Base-by-base conservation (phyloP, 768 basidiomycete genomes). In the Leccinum obscurum region DNA sequence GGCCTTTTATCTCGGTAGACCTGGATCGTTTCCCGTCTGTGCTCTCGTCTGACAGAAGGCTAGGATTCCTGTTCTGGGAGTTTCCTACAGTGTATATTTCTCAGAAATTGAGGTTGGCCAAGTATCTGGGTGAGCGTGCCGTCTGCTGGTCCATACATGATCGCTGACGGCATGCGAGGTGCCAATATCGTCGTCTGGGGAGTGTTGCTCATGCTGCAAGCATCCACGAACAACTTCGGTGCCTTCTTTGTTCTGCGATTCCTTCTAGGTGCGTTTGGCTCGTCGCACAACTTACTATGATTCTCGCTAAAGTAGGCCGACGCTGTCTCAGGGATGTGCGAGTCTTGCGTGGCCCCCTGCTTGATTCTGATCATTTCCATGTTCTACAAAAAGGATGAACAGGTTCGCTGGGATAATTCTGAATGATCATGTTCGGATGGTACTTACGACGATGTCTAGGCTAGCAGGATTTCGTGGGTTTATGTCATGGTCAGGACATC, bases 301-400 rank as follows among this genome's bases (percentile, higher is more conserved):
- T 30, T 9, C 26, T 39, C 10, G 41, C 4, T 9, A 3, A 54
- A 53, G 20, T 49, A 3, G 20, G n/a, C 15, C 3, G 8, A 57
- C 13, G 9, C 37, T 24, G 26, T 39, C 26, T 9, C 35, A 87
- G 86, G 86, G 48, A 86, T 87, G 86, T 83, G 83, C 66, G 87
- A 89, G 70, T 80, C 79, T 62, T 86, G 85, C 65, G 87, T 87
- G 14, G 80, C 85, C 5, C 87, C 86, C 0, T 83, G 80, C 64
- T 74, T 88, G 35, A 83, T 88, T 71, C 73, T 87, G 55, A 79
- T 87, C 44, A 80, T 87, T 44, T 81, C 84, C 10, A 85, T 86
- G 82, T 88, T 87, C 67, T 88, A 87, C 73, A 85, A 83, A 76
- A 87, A 87, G 72, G 76, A 85, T 54, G 86, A 87, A 64, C 85